A percentile compares a stretch with the other conserved stretches of the same genome.
Evolutionary conservation across 805 yeast species (phyloP).

Genomic region (Peterozyma xylosa): DNA sequence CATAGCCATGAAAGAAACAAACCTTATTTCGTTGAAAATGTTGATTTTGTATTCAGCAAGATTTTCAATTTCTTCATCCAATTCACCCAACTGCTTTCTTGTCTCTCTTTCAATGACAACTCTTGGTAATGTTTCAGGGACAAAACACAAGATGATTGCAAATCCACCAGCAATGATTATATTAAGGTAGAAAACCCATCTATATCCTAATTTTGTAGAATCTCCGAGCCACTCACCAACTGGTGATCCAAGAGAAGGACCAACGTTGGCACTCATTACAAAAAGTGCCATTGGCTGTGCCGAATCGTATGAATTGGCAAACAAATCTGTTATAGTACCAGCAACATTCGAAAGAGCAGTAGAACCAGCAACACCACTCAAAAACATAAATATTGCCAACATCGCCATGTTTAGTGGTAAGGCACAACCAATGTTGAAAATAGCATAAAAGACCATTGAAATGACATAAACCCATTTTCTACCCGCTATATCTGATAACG

Average conservation of each 20-base stretch:
- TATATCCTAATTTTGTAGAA: conserved; percentile 19
- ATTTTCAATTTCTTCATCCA: conserved; percentile 11
- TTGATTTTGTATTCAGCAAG: conserved; percentile 13
- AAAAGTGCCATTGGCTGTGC: conserved; percentile 27
- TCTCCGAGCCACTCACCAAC: conserved; percentile 27
- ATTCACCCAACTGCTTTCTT: conserved; percentile 11
- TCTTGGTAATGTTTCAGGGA: conserved; percentile 28
- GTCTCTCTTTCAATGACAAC: conserved; percentile 23
- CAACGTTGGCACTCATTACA: conserved; percentile 25
- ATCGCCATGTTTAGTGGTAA: conserved; percentile 23
- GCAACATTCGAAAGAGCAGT: conserved; percentile 26
- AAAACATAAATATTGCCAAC: conserved; percentile 24
- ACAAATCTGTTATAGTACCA: conserved; percentile 27
- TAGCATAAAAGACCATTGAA: conserved; percentile 18
- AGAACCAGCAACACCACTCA: conserved; percentile 24
- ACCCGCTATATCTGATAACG: conserved; percentile 27
- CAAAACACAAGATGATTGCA: conserved; percentile 14
- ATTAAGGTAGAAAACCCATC: conserved; percentile 26
- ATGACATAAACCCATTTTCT: conserved; percentile 28
- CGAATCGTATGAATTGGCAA: conserved; percentile 25
- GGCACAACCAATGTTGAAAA: conserved; percentile 27
- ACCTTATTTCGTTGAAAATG: conserved; percentile 19
- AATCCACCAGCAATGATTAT: conserved; percentile 21
- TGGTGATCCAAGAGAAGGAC: conserved; percentile 29
- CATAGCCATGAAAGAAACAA: conserved; percentile 22